phyloP scores from a whole-genome alignment of 1,284 basidiomycete genomes.

The Phellopilus nigrolimitatus region DNA sequence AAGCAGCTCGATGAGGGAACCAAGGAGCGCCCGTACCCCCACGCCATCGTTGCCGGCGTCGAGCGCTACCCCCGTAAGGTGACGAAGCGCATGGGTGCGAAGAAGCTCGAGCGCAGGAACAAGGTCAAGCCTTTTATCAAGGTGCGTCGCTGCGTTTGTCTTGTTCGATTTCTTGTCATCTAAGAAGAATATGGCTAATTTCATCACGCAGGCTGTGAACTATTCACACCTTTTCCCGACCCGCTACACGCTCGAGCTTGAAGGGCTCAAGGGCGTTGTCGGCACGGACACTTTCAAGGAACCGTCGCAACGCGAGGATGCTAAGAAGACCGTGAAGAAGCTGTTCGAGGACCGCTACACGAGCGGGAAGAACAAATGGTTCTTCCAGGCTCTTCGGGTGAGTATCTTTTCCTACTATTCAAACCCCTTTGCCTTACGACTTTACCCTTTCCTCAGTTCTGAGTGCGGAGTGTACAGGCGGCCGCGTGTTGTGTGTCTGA shows the following conservation, averaged over 20 bases:
- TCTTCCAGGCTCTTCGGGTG: slow-evolving; percentile 79
- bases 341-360: slow-evolving; percentile 90
- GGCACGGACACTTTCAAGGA: slow-evolving; percentile 91
- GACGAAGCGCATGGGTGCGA: slow-evolving; percentile 95
- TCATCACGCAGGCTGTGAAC: slow-evolving; percentile 66
- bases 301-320: slow-evolving; percentile 85
- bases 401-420: slow-evolving; percentile 28
- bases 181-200: not conserved
- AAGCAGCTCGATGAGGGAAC: slow-evolving; percentile 86
- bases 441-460: slow-evolving; percentile 15
- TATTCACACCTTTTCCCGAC: slow-evolving; percentile 93
- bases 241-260: slow-evolving; percentile 40
- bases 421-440: not conserved
- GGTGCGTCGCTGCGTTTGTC: slow-evolving; percentile 45
- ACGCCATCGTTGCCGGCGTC: slow-evolving; percentile 93
- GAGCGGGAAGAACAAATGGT: slow-evolving; percentile 93
- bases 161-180: not conserved
- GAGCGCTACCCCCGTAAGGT: slow-evolving; percentile 97
- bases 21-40: slow-evolving; percentile 89
- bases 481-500: slow-evolving; percentile 2
- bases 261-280: slow-evolving; percentile 84
- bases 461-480: slow-evolving; percentile 3
- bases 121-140: slow-evolving; percentile 99
- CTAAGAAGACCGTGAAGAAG: slow-evolving; percentile 96
- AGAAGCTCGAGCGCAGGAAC: slow-evolving; percentile 84